A percentile compares a stretch with the other conserved stretches of the same genome.
Conservation (phyloP, 805 yeast species). For the Starmerella ratchasimensis region DNA sequence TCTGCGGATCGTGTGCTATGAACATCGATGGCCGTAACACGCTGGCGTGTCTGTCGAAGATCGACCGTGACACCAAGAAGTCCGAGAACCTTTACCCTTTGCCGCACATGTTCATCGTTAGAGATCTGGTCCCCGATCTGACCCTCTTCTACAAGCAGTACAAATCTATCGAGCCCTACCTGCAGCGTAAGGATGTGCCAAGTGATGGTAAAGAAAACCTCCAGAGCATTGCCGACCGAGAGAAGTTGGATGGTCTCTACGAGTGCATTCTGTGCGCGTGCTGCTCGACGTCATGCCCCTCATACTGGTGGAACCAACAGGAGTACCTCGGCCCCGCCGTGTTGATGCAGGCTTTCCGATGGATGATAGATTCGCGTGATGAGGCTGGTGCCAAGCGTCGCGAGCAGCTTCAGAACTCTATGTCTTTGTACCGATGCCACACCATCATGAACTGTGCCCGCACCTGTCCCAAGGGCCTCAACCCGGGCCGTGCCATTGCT, state of each 20-base stretch:
- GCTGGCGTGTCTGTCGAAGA: constrained; percentile 88
- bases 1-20: constrained; percentile 99
- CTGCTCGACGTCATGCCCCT: constrained; percentile 97
- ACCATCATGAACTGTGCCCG: constrained; percentile 97
- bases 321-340: constrained; percentile 98
- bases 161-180: constrained; percentile 92
- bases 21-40: constrained; percentile 97
- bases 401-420: constrained; percentile 85
- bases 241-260: constrained; percentile 89
- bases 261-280: constrained; percentile 98
- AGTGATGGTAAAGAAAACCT: constrained; percentile 85
- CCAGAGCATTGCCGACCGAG: constrained; percentile 84
- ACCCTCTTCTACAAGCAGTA: constrained; percentile 97
- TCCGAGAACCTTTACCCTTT: constrained; percentile 84
- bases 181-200: constrained; percentile 70
- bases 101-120: constrained; percentile 96
- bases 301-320: constrained; percentile 99
- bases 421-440: constrained; percentile 97
- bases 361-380: constrained; percentile 96
- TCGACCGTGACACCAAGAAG: constrained; percentile 63
- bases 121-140: constrained; percentile 94
- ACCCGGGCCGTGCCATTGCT: constrained; percentile 96
- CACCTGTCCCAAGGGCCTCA: constrained; percentile 97
- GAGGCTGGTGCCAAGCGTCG: constrained; percentile 71
- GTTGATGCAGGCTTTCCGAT: constrained; percentile 96